Base-by-base conservation (phyloP, 768 basidiomycete species). In the Daedaleopsis nitida region DNA sequence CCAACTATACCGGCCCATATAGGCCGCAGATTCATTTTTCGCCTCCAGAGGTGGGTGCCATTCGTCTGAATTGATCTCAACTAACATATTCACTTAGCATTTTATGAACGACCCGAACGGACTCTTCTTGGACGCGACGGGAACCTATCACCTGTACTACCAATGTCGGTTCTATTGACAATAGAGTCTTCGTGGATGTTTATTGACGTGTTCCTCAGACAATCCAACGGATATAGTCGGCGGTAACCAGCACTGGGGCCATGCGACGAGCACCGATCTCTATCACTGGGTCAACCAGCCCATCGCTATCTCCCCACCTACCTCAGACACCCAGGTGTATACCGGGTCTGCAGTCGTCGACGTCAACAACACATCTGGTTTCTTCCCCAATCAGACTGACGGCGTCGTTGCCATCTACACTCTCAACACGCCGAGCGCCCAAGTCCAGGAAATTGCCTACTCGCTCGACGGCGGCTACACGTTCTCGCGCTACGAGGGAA, bases 51-150 rank as follows among this genome's bases (percentile, higher is more conserved):
- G 61, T 62, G 24, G 23, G 55, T 43, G 59, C 55, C 21, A 23
- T 57, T 7, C 4, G 12, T 5, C 13, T 7, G 27, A 32, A 32
- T 3, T 4, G 24, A 38, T 32, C n/a, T 3, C 10, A 39, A 8
- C 0, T 32, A 1, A 32, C 27, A 7, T 23, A 34, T 52, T 11
- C 5, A 34, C 19, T 17, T 13, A 55, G 57, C 14, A 58, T 34
- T 63, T 58, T 48, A 63, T 63, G 62, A 63, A 63, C 14, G 62
- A 63, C 23, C 62, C 62, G 5, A 63, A 63, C 19, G 62, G 62
- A 1, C 38, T 63, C 16, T 55, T 55, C 34, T 13, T 44, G 19
- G 62, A 63, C 27, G 48, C 27, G n/a, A 47, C 55, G 19, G 62
- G 57, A 32, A 63, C 57, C 6, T 63, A 63, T 34, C 62, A 63